Evolutionary conservation across 768 basidiomycete species (phyloP), one percentile per base, ranked within the genome.

Genomic region (Podaxis sp.): DNA sequence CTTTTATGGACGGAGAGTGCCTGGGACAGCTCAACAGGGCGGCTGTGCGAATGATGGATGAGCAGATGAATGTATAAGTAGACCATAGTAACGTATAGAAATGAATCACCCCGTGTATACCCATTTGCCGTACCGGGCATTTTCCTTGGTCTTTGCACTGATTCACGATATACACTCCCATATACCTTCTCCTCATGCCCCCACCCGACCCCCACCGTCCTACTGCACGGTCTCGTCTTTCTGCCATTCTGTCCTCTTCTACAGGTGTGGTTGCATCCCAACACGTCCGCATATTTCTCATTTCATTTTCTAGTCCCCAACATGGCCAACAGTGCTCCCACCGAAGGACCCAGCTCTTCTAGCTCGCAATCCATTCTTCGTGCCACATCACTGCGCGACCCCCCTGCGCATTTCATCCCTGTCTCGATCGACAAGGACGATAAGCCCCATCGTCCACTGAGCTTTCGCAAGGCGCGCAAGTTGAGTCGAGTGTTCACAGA

Each of bases 401-500:
- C 49, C 33, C 15, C 48, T 13, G 33, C 28, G 15, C 24, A 17
- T 28, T n/a, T 40, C 3, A n/a, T 26, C 28, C 11, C 46, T 12
- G 11, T n/a, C 38, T 30, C 50, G 24, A 44, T 22, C 17, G 51
- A 52, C 24, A 26, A 20, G 10, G 33, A 2, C 24, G 56, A 33
- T 2, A 57, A 46, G 17, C 37, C 56, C n/a, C 59, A 41, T 6
- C 44, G 55, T 20, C 44, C 17, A 10, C 30, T 51, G 24, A 50
- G 54, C 36, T 44, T 62, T 36, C 46, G 24, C 17, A 62, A 81
- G 64, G 74, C 77, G 26, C 72, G 77, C 40, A 83, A 80, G 65
- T 70, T 84, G 52, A 78, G 76, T 64, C 76, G 72, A 55, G 75
- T 80, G 52, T 76, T 85, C 46, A 77, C 77, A 40, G 75, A 80